Percentiles rank a stretch among this genome's conserved stretches.
Evolutionary conservation across 768 basidiomycete species (phyloP).

Genomic region (Termitomyces titanicus): DNA sequence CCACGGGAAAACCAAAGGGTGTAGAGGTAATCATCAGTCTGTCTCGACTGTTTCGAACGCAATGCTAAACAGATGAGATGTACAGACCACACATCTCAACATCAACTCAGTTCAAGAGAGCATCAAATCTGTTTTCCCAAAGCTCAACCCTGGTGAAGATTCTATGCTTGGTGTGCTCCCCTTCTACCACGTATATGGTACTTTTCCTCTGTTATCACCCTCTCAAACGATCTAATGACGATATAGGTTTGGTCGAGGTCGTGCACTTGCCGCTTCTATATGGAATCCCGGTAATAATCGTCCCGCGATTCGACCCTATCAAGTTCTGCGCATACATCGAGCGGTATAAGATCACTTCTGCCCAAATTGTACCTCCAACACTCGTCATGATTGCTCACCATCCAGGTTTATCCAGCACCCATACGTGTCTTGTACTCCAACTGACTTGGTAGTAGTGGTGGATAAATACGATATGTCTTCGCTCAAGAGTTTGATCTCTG

Average conservation of each 20-base stretch:
- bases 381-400: constrained; percentile 71
- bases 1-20: constrained; percentile 78
- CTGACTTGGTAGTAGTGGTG: constrained; percentile 40
- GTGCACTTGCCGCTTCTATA: constrained; percentile 51
- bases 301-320: constrained; percentile 69
- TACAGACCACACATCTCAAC: constrained; percentile 65
- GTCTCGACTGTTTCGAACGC: neutral
- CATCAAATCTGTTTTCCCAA: constrained; percentile 40
- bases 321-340: constrained; percentile 64
- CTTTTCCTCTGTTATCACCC: neutral
- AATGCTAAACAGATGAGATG: neutral
- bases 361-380: constrained; percentile 77
- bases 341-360: constrained; percentile 54
- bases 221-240: neutral
- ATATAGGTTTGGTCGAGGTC: constrained; percentile 56
- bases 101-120: constrained; percentile 57
- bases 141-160: constrained; percentile 37
- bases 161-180: constrained; percentile 63
- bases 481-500: constrained; percentile 56
- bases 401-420: constrained; percentile 40
- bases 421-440: no score
- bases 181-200: constrained; percentile 45
- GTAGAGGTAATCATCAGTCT: constrained; percentile 35
- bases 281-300: constrained; percentile 52
- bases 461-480: constrained; percentile 65